phyloP scores from a whole-genome alignment of 2,329 filamentous ascomycete species.

The Fusarium abutilonis region DNA sequence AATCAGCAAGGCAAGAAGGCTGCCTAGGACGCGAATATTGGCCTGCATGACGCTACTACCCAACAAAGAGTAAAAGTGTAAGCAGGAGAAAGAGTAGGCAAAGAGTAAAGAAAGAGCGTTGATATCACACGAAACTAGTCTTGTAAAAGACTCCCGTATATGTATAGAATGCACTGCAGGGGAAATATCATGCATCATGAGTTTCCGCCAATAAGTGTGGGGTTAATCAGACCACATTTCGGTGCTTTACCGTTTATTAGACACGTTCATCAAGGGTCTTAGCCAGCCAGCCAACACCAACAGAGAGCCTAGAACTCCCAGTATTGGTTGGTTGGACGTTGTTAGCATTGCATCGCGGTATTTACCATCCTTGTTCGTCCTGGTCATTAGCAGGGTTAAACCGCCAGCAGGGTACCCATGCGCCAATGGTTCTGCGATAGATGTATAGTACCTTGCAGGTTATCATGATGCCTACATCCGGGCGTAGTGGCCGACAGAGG shows the following conservation, averaged over 20 bases:
- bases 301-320: not conserved
- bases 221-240: not conserved
- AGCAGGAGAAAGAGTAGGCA: not conserved
- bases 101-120: not conserved
- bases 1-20: constrained; percentile 11
- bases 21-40: constrained; percentile 7
- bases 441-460: not conserved
- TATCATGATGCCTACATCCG: not conserved
- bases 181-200: not conserved
- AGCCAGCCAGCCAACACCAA: not conserved
- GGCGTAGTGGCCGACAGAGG: too few species aligned
- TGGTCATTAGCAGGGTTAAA: not conserved
- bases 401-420: not conserved
- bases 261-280: not conserved
- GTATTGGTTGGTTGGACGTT: not conserved
- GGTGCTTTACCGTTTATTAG: not conserved
- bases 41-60: constrained; percentile 24
- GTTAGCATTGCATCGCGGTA: too few species aligned
- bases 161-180: not conserved
- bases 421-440: not conserved
- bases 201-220: not conserved
- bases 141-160: not conserved
- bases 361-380: not conserved
- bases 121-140: not conserved
- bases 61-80: not conserved